A percentile compares a stretch with the other conserved stretches of the same genome.
These are phyloP conservation scores for Alternaria hordeiaustralica DNA, from an alignment of 2,329 filamentous ascomycete genomes.

Conservation along the genomic window DNA sequence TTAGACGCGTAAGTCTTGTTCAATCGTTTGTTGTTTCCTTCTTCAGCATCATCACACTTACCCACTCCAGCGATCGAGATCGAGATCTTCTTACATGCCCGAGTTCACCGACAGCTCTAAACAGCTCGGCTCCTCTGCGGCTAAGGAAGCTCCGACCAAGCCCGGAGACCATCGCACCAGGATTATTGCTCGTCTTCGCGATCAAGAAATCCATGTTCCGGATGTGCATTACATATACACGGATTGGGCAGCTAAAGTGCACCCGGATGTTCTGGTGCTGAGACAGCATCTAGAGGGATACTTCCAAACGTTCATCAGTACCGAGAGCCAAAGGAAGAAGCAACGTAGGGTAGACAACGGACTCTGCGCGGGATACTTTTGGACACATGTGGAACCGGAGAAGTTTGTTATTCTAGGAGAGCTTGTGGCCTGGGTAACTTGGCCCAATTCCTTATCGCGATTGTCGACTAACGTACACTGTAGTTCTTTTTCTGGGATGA, in stretches of 20 bases:
- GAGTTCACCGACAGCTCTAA: neutral
- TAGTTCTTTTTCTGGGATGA: conserved; percentile 21
- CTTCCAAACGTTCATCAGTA: conserved; percentile 7
- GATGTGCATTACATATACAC: conserved; percentile 10
- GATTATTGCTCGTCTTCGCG: conserved; percentile 5
- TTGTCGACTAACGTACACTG: neutral
- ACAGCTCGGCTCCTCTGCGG: neutral
- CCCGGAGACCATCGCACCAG: conserved; percentile 1
- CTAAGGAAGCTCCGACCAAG: neutral
- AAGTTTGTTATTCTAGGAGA: conserved; percentile 7
- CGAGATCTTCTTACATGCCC: neutral
- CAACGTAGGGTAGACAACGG: conserved; percentile 11
- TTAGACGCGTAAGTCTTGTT: neutral
- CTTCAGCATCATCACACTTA: neutral
- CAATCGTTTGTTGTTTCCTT: neutral
- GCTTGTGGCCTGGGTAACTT: conserved; percentile 11
- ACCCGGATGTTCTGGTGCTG: conserved; percentile 3
- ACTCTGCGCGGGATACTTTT: conserved; percentile 12
- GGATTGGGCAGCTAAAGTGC: conserved; percentile 3
- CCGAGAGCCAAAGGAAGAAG: conserved; percentile 4
- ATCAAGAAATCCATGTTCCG: conserved; percentile 11
- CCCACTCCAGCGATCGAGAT: neutral
- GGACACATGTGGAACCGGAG: conserved; percentile 4
- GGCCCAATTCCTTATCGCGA: neutral
- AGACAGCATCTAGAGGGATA: conserved; percentile 7